These are phyloP conservation scores for Rubia tinctorum DNA, from an alignment of 305 asterid species.

Conservation along the genomic window DNA sequence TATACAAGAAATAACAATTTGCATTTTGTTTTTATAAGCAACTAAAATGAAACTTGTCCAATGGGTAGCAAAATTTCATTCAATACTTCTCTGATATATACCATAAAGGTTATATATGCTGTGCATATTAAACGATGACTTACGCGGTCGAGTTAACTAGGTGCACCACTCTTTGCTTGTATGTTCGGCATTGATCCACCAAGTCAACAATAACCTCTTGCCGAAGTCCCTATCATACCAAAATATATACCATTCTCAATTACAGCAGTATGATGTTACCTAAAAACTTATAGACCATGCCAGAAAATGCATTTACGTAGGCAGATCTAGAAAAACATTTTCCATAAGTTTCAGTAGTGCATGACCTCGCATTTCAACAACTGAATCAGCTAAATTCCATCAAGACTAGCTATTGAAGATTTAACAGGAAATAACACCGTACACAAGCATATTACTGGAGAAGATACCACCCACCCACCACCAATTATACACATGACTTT, in stretches of 20 bases:
- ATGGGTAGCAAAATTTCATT: neutral
- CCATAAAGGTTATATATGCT: constrained; percentile 14
- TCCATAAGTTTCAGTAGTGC: neutral
- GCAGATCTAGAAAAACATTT: neutral
- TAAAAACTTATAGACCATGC: neutral
- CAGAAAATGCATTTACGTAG: neutral
- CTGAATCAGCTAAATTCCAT: neutral
- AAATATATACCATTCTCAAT: constrained; percentile 18
- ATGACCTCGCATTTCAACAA: neutral
- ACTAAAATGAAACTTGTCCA: neutral
- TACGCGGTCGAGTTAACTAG: constrained; percentile 98
- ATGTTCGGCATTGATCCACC: constrained; percentile 95
- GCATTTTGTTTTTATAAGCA: neutral
- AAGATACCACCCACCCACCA: neutral
- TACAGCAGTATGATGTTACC: neutral
- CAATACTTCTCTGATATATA: neutral
- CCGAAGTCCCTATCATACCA: constrained; percentile 65
- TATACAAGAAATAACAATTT: neutral
- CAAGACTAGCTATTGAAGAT: neutral
- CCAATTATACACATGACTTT: constrained; percentile 8
- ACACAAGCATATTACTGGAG: neutral
- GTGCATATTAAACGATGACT: constrained; percentile 35
- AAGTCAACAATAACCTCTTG: constrained; percentile 97
- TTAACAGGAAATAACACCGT: neutral
- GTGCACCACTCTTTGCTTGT: constrained; percentile 97